Percentiles rank a stretch among this genome's conserved stretches.
phyloP scores from a whole-genome alignment of 176 grass and related monocot species.

The Oryza meyeriana region DNA sequence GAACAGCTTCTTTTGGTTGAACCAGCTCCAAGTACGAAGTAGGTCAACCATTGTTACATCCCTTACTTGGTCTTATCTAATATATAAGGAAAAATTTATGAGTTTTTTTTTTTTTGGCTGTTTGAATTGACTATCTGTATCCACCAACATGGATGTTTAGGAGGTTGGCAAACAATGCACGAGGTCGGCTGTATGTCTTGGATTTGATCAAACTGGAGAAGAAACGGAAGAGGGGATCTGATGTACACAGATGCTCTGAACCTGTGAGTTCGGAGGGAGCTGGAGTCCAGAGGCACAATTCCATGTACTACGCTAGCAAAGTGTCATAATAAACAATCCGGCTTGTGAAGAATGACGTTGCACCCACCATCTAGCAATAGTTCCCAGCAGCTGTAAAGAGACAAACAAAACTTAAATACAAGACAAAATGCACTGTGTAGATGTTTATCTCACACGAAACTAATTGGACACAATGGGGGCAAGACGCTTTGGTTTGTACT shows the following conservation, averaged over 20 bases:
- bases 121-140: not conserved
- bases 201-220: not conserved
- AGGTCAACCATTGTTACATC: constrained; percentile 27
- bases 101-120: not conserved
- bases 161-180: not conserved
- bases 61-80: not conserved
- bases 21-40: constrained; percentile 13
- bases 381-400: constrained; percentile 34
- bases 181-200: not conserved
- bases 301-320: not conserved
- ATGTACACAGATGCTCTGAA: constrained; percentile 3
- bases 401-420: not conserved
- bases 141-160: not conserved
- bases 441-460: constrained; percentile 2
- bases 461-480: not conserved
- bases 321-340: constrained; percentile 1
- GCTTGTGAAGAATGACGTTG: constrained; percentile 21
- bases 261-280: not conserved
- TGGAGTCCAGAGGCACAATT: not conserved
- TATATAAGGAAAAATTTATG: not conserved
- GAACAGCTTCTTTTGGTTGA: constrained; percentile 25
- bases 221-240: not conserved
- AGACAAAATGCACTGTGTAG: not conserved
- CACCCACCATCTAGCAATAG: constrained; percentile 24
- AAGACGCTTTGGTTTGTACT: not conserved